A percentile compares a stretch with the other conserved stretches of the same genome.
These are phyloP conservation scores for Penicillium sp. DNA, from an alignment of 2,329 filamentous ascomycete species.

Conservation along the genomic window DNA sequence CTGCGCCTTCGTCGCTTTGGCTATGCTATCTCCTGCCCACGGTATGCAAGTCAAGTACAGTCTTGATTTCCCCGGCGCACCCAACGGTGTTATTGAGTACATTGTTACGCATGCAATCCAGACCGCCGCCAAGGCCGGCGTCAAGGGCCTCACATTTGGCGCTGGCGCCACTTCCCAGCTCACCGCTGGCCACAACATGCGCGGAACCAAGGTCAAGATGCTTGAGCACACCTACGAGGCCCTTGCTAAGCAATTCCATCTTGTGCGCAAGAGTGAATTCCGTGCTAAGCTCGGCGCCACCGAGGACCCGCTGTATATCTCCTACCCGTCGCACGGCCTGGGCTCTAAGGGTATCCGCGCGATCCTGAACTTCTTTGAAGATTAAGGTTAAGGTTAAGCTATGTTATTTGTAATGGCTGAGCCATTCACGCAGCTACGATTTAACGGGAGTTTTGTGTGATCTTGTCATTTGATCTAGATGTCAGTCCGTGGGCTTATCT, in stretches of 20 bases:
- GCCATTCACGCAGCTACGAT: conserved; percentile 7
- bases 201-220: conserved; percentile 76
- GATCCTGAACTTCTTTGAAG: conserved; percentile 88
- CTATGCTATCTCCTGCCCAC: conserved; percentile 74
- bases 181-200: conserved; percentile 76
- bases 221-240: conserved; percentile 79
- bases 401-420: not conserved
- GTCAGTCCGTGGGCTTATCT: not conserved
- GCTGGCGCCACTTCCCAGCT: conserved; percentile 75
- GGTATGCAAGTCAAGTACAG: conserved; percentile 96
- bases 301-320: conserved; percentile 84
- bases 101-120: conserved; percentile 73
- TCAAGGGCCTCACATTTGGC: conserved; percentile 77
- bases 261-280: conserved; percentile 85
- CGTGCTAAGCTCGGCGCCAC: conserved; percentile 83
- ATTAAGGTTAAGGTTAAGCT: conserved; percentile 46
- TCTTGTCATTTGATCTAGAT: not conserved
- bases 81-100: conserved; percentile 84
- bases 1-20: conserved; percentile 75
- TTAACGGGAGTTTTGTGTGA: conserved; percentile 8
- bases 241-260: conserved; percentile 75
- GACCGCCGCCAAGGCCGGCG: conserved; percentile 57
- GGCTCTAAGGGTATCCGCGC: conserved; percentile 78
- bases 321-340: conserved; percentile 82
- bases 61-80: conserved; percentile 85